These are phyloP conservation scores for Phytophthora foliorum DNA, from an alignment of 352 stramenopile species.

Conservation along the genomic window DNA sequence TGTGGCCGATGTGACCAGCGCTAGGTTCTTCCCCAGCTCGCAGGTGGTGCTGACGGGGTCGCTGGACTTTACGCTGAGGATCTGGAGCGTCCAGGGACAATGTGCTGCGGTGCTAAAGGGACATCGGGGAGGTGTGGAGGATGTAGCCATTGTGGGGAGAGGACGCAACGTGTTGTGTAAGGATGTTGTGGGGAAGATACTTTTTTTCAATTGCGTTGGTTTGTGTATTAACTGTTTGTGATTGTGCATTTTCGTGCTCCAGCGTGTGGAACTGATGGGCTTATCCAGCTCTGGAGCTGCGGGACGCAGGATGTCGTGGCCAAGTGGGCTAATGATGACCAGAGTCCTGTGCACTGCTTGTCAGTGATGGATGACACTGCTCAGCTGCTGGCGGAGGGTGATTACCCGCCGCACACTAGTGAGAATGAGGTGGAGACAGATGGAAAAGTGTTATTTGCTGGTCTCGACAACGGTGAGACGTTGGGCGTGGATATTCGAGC, in stretches of 20 bases:
- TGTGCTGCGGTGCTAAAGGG: constrained; percentile 72
- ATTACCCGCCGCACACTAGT: constrained; percentile 17
- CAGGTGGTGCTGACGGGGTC: constrained; percentile 76
- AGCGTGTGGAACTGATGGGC: constrained; percentile 70
- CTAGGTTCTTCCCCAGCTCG: constrained; percentile 76
- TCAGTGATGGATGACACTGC: constrained; percentile 52
- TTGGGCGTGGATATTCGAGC: constrained; percentile 72
- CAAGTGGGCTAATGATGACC: constrained; percentile 68
- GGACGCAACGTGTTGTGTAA: constrained; percentile 82
- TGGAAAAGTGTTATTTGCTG: constrained; percentile 70
- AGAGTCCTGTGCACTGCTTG: constrained; percentile 63
- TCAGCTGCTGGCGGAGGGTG: constrained; percentile 17
- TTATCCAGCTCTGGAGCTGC: constrained; percentile 77
- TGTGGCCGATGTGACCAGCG: constrained; percentile 65
- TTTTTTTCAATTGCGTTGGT: not conserved
- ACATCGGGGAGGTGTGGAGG: constrained; percentile 64
- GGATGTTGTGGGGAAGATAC: constrained; percentile 6
- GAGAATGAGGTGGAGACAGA: constrained; percentile 66
- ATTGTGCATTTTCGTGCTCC: constrained; percentile 15
- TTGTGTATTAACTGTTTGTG: not conserved
- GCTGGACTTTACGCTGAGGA: constrained; percentile 78
- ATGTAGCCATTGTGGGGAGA: constrained; percentile 69
- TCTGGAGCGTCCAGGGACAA: constrained; percentile 65
- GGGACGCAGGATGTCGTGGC: constrained; percentile 64
- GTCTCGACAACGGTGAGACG: constrained; percentile 67